These are phyloP conservation scores for Rubus idaeus DNA, from an alignment of 306 rosid species.

Conservation along the genomic window DNA sequence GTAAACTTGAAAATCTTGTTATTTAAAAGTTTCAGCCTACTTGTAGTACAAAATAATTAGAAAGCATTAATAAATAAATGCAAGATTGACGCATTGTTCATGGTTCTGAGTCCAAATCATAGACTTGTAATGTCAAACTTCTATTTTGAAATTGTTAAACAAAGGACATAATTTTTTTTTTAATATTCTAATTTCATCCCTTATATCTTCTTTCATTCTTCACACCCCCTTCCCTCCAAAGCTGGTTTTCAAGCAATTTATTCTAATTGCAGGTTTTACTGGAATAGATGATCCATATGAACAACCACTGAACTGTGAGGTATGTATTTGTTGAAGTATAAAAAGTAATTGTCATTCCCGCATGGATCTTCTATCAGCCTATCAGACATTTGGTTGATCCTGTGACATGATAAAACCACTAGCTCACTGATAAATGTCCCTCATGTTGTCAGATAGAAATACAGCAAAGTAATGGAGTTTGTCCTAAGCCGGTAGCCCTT, in stretches of 20 bases:
- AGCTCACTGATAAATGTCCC: constrained; percentile 13
- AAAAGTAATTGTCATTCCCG: not conserved
- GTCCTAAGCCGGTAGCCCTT: constrained; percentile 59
- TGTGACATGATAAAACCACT: not conserved
- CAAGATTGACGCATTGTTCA: not conserved
- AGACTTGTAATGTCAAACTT: not conserved
- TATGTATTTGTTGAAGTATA: constrained; percentile 26
- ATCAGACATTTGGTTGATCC: not conserved
- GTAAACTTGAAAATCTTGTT: not conserved
- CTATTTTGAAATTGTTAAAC: not conserved
- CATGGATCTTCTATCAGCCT: not conserved
- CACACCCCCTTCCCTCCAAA: not conserved
- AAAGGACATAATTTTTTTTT: not conserved
- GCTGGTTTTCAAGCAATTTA: not conserved
- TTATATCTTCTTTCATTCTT: not conserved
- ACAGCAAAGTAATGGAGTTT: constrained; percentile 48
- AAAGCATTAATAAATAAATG: no score
- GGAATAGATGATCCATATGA: constrained; percentile 92
- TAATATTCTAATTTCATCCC: not conserved
- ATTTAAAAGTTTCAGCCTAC: not conserved
- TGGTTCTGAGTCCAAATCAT: not conserved
- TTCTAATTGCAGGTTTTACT: constrained; percentile 62
- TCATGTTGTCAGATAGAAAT: constrained; percentile 51
- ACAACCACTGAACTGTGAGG: constrained; percentile 79
- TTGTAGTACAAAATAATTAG: not conserved